Percentiles rank a stretch among this genome's conserved stretches.
Conservation (phyloP, 345 rosid genomes). For the Eucalyptus sp. region DNA sequence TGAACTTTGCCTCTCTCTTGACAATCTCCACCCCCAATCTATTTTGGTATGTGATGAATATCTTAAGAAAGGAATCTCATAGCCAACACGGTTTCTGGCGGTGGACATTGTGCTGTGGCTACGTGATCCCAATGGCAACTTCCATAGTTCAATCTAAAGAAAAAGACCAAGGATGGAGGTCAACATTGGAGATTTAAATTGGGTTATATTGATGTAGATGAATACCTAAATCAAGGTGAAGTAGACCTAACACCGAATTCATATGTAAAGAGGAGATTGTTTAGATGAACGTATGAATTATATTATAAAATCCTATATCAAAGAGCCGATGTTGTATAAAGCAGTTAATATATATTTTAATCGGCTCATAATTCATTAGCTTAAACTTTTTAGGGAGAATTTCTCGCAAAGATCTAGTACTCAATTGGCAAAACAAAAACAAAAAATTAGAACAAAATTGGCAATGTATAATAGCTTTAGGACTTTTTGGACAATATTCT, state of each 20-base stretch:
- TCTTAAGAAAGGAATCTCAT: too few species aligned
- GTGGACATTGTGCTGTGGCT: too few species aligned
- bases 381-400: not conserved
- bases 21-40: not conserved
- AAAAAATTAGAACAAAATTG: not conserved
- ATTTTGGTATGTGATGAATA: too few species aligned
- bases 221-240: not conserved
- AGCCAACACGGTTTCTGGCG: too few species aligned
- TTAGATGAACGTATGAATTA: not conserved
- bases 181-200: not conserved
- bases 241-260: not conserved
- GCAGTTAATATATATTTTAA: not conserved
- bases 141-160: fast-evolving
- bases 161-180: not conserved
- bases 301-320: not conserved
- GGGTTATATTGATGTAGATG: not conserved
- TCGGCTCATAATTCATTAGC: fast-evolving
- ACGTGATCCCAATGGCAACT: too few species aligned
- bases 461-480: not conserved
- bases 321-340: not conserved
- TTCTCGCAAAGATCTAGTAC: fast-evolving
- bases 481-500: not conserved
- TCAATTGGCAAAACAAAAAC: not conserved
- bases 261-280: not conserved
- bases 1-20: fast-evolving